Base-by-base conservation (phyloP, 805 yeast genomes). In the Metschnikowia peoriensis region DNA sequence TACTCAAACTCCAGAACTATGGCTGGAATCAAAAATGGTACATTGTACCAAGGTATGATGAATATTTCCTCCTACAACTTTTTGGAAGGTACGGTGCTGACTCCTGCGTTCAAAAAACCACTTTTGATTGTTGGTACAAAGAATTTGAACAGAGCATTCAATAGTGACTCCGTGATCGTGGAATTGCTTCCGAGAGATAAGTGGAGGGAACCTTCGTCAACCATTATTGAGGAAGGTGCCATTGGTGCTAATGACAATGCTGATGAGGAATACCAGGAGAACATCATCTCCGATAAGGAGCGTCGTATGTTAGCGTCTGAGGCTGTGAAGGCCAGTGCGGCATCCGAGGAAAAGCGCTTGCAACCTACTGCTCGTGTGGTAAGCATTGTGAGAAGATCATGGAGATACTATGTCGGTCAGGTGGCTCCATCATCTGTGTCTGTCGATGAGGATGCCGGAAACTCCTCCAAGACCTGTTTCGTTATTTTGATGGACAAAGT, bases 371-470 rank as follows among this genome's bases (percentile, higher is more conserved):
- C 96, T 2, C 82, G 83, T 59, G 88, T 94, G 37, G 97, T 94
- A 11, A 96, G 96, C 29, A 80, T 94, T 28, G 75, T 85, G 41
- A 86, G 89, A 71, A 81, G 99, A 70, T 89, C 93, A 55, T 94
- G 99, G 99, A 82, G 99, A 67, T 84, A 85, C 59, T 94, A 92
- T 65, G 99, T 94, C 38, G 99, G 99, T 12, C 97, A 92, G 68
- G 78, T 94, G 56, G 86, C 93, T 2, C 86, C 90, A 41, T 79
- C 84, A 38, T 85, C 96, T 2, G 86, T 88, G 1, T 68, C 76
- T 17, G 68, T 66, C 6, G 83, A 81, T 48, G 79, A 77, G 45
- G 74, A 76, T 47, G 66, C 70, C 15, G 81, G 88, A 14, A 84
- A 86, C 58, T 82, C 96, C 8, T 79, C 88, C 16, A 85, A 86